Evolutionary conservation across 805 yeast genomes (phyloP).

Genomic region (Lipomyces anomalus): DNA sequence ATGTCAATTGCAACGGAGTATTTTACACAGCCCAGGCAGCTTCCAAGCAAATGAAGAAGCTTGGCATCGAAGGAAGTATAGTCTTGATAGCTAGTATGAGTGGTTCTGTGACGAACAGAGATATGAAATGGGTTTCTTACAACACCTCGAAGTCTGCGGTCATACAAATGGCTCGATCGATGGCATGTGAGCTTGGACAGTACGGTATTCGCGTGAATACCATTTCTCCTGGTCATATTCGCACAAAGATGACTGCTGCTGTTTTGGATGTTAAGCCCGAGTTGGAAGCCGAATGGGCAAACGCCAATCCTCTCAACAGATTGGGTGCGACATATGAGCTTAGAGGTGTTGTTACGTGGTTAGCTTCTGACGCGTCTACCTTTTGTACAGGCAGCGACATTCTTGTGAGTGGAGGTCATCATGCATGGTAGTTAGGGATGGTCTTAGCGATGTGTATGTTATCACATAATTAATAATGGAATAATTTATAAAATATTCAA

Average conservation of each 20-base stretch:
- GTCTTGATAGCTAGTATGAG: constrained; percentile 76
- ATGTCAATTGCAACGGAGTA: constrained; percentile 65
- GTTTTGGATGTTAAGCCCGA: constrained; percentile 39
- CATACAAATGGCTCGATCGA: constrained; percentile 55
- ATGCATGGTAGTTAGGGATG: constrained; percentile 16
- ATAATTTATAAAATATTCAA: too few species aligned
- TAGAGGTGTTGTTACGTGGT: constrained; percentile 59
- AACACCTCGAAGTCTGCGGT: constrained; percentile 71
- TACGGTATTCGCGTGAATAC: constrained; percentile 62
- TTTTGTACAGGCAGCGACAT: constrained; percentile 64
- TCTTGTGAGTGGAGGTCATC: constrained; percentile 60
- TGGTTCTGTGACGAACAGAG: constrained; percentile 62
- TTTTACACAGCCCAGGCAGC: constrained; percentile 64
- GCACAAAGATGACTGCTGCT: constrained; percentile 40
- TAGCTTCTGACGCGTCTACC: constrained; percentile 63
- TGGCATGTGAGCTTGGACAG: constrained; percentile 68
- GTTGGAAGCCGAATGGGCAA: constrained; percentile 39
- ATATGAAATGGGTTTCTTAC: constrained; percentile 40
- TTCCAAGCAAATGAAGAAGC: constrained; percentile 56
- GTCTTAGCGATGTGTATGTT: too few species aligned
- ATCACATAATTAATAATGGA: too few species aligned
- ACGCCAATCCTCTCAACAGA: constrained; percentile 53
- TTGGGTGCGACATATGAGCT: constrained; percentile 59
- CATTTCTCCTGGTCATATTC: constrained; percentile 68
- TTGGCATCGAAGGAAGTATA: constrained; percentile 58